Percentiles rank a stretch among this genome's conserved stretches.
Conservation (phyloP, 2,329 filamentous ascomycete genomes). For the Claviceps spartinae region DNA sequence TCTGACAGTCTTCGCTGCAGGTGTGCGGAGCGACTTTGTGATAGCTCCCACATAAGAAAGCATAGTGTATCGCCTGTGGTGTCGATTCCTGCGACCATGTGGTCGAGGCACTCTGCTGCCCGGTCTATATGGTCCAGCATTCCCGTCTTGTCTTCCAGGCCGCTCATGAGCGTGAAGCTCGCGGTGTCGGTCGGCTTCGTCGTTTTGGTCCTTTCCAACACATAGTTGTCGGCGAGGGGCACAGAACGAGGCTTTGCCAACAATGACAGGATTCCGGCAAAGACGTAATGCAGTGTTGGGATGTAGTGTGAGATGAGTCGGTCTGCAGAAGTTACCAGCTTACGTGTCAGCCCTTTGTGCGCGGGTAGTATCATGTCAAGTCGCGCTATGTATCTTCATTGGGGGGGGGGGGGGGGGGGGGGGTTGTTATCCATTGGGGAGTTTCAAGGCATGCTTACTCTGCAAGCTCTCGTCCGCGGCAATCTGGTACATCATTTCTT, state of each 20-base stretch:
- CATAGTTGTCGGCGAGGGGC: slow-evolving; percentile 45
- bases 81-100: slow-evolving; percentile 60
- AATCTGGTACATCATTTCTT: slow-evolving; percentile 54
- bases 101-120: slow-evolving; percentile 56
- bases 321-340: slow-evolving; percentile 24
- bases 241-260: slow-evolving; percentile 42
- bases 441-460: slow-evolving; percentile 38
- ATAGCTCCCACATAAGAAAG: slow-evolving; percentile 60
- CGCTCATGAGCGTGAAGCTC: slow-evolving; percentile 43
- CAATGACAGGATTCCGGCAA: slow-evolving; percentile 30
- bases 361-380: not conserved
- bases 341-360: not conserved
- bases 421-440: not conserved
- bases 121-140: slow-evolving; percentile 39
- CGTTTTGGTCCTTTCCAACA: slow-evolving; percentile 36
- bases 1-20: slow-evolving; percentile 38
- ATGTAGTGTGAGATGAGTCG: slow-evolving; percentile 45
- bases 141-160: slow-evolving; percentile 37
- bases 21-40: slow-evolving; percentile 37
- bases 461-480: slow-evolving; percentile 54
- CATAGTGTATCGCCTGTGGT: slow-evolving; percentile 57
- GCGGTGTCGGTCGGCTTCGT: slow-evolving; percentile 31
- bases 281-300: slow-evolving; percentile 34
- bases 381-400: not conserved
- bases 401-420: too few species aligned